Percentiles rank a stretch among this genome's conserved stretches.
Conservation (phyloP, 2,329 filamentous ascomycete species). For the Phyllosticta citribraziliensis region DNA sequence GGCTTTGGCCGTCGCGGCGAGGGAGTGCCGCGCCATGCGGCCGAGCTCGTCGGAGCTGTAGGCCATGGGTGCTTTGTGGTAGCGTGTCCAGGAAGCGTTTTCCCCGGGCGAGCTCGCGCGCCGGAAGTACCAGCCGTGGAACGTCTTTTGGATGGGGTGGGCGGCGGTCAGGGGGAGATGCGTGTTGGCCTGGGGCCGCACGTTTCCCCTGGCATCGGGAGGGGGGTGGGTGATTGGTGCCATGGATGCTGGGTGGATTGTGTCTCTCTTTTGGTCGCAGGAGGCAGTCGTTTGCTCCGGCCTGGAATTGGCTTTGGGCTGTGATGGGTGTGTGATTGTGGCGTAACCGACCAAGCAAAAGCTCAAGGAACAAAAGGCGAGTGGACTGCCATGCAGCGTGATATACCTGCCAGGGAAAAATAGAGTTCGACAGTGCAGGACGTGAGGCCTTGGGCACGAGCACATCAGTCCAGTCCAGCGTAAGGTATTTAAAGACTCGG, state of each 20-base stretch:
- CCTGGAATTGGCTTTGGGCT: neutral
- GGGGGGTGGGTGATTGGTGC: neutral
- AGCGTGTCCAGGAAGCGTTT: neutral
- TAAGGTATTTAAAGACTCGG: neutral
- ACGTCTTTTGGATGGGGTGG: neutral
- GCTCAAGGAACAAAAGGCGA: neutral
- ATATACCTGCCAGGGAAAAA: neutral
- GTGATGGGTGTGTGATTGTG: neutral
- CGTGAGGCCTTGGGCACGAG: neutral
- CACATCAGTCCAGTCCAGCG: neutral
- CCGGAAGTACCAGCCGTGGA: slow-evolving; percentile 7
- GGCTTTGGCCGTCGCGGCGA: neutral
- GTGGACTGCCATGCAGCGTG: neutral
- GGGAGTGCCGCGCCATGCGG: neutral
- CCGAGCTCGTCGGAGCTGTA: neutral
- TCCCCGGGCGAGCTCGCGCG: neutral
- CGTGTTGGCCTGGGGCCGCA: neutral
- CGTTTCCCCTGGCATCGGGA: neutral
- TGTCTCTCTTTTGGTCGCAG: neutral
- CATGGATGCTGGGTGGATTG: neutral
- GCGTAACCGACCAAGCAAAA: neutral
- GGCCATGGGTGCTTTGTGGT: neutral
- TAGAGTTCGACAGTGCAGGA: neutral
- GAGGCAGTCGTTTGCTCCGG: neutral
- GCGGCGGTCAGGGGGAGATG: neutral